Evolutionary conservation across 768 basidiomycete genomes (phyloP).

Genomic region (Clathrus columnatus): DNA sequence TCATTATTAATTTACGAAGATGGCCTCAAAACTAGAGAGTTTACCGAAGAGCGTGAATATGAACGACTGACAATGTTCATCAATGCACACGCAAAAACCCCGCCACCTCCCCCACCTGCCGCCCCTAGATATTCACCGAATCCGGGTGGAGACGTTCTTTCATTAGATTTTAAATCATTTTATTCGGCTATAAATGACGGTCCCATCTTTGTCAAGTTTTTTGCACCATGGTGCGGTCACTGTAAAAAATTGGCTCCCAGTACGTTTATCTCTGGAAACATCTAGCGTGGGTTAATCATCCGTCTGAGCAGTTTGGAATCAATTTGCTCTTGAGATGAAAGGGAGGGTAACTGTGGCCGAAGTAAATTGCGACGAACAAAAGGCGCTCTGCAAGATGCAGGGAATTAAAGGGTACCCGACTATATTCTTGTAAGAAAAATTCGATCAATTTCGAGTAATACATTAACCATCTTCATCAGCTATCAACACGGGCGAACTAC

Average conservation of each 20-base stretch:
- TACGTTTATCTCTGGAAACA: slow-evolving; percentile 15
- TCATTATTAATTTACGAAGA: slow-evolving; percentile 64
- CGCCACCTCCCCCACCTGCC: slow-evolving; percentile 24
- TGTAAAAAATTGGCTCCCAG: slow-evolving; percentile 85
- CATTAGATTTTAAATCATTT: slow-evolving; percentile 40
- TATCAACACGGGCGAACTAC: slow-evolving; percentile 44
- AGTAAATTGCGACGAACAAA: slow-evolving; percentile 80
- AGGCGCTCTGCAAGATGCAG: slow-evolving; percentile 54
- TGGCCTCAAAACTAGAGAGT: slow-evolving; percentile 52
- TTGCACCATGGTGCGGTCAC: slow-evolving; percentile 81
- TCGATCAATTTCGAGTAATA: neutral
- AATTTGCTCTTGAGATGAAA: slow-evolving; percentile 64
- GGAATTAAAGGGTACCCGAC: slow-evolving; percentile 79
- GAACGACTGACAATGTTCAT: slow-evolving; percentile 51
- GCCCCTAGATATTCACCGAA: slow-evolving; percentile 22
- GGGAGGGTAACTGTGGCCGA: slow-evolving; percentile 70
- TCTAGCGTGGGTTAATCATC: neutral
- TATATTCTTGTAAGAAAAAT: slow-evolving; percentile 52
- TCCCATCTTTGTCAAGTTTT: slow-evolving; percentile 69
- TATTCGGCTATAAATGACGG: slow-evolving; percentile 35
- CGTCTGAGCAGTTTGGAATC: slow-evolving; percentile 46
- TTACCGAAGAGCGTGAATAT: slow-evolving; percentile 43
- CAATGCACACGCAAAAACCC: slow-evolving; percentile 28
- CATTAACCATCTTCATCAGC: slow-evolving; percentile 15
- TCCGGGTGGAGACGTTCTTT: slow-evolving; percentile 30